These are phyloP conservation scores for Fusarium clavum DNA, from an alignment of 2,329 filamentous ascomycete species.

Conservation along the genomic window DNA sequence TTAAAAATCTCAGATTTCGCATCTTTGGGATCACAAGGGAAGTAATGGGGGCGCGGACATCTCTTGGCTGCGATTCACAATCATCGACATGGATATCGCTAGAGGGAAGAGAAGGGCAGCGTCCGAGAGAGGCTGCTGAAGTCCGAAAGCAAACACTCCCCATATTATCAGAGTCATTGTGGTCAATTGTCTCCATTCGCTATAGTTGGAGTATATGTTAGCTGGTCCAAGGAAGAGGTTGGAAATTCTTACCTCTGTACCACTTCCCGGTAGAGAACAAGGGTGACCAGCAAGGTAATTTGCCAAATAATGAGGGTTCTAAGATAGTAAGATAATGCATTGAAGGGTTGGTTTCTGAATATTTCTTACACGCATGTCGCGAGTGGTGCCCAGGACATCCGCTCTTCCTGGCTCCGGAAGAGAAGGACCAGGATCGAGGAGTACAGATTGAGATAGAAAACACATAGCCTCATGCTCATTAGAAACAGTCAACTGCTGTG, in stretches of 20 bases:
- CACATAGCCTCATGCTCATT: background rate
- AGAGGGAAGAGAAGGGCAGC: background rate
- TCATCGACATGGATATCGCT: background rate
- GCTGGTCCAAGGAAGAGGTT: background rate
- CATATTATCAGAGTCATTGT: background rate
- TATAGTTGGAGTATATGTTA: background rate
- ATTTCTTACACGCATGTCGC: background rate
- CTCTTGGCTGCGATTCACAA: background rate
- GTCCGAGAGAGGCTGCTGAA: background rate
- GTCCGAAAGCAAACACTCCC: background rate
- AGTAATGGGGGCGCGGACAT: background rate
- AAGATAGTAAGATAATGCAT: background rate
- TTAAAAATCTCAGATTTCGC: no score
- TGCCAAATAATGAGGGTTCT: background rate
- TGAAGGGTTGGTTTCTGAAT: background rate
- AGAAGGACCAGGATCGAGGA: conserved; percentile 11
- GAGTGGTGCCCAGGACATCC: background rate
- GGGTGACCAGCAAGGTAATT: background rate
- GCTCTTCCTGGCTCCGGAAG: conserved; percentile 8
- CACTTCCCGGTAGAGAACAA: background rate
- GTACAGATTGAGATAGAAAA: background rate
- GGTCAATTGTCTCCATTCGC: background rate
- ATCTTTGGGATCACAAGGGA: background rate
- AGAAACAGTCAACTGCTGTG: background rate
- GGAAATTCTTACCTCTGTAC: background rate